These are phyloP conservation scores for Orbilia javanica DNA, from an alignment of 2,329 filamentous ascomycete species.

Conservation along the genomic window DNA sequence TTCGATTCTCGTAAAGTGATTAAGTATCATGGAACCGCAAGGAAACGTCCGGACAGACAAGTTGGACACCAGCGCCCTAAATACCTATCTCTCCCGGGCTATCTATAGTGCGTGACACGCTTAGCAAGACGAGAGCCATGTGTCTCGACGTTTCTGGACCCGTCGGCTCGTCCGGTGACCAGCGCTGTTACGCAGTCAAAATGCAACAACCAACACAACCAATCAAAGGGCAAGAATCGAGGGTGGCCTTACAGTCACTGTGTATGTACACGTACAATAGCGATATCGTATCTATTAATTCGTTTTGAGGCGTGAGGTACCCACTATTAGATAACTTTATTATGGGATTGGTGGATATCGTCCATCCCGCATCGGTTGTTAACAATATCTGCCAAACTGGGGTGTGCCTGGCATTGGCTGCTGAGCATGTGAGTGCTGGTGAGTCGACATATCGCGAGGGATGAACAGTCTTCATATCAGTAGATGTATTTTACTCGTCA, in stretches of 20 bases:
- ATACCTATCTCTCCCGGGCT: too few relatives aligned
- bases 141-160: slow-evolving; percentile 11
- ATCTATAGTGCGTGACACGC: neutral
- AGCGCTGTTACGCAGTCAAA: neutral
- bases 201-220: slow-evolving; percentile 16
- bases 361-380: neutral
- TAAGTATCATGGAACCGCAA: neutral
- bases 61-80: neutral
- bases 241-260: neutral
- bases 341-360: neutral
- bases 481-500: neutral
- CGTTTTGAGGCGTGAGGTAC: neutral
- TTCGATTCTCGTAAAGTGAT: too few relatives aligned
- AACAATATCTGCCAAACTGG: neutral
- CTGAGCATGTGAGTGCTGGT: neutral
- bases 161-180: slow-evolving; percentile 2
- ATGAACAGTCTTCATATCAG: neutral
- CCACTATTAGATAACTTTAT: neutral
- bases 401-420: neutral
- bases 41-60: neutral
- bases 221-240: neutral
- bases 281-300: neutral
- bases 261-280: neutral
- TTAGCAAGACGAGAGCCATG: neutral
- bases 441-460: too few relatives aligned